A percentile compares a stretch with the other conserved stretches of the same genome.
phyloP scores from a whole-genome alignment of 345 rosid species.

The Eutrema yunnanense region DNA sequence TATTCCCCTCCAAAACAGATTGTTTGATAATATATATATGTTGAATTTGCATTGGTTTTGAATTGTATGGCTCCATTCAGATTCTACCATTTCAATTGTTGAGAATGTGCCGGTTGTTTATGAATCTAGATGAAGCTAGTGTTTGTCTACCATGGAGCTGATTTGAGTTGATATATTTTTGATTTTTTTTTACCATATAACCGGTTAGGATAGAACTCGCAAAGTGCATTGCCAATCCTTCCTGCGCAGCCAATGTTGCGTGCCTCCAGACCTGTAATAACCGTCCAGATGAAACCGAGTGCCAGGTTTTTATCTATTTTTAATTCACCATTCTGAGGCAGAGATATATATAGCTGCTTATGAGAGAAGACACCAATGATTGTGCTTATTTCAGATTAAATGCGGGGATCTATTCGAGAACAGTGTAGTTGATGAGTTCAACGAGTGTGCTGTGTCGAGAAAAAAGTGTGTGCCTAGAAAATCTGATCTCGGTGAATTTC shows the following conservation, averaged over 20 bases:
- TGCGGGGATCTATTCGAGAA: conserved; percentile 94
- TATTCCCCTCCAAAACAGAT: not conserved
- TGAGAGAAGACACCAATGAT: not conserved
- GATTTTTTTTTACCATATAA: conserved; percentile 3
- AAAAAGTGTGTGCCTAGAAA: conserved; percentile 89
- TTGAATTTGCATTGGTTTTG: not conserved
- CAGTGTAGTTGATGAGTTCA: conserved; percentile 83
- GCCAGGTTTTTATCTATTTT: conserved; percentile 57
- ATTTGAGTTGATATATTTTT: not conserved
- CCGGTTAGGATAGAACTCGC: conserved; percentile 79
- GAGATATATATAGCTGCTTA: not conserved
- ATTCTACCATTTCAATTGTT: not conserved
- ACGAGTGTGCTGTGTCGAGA: conserved; percentile 85
- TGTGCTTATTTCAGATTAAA: conserved; percentile 53
- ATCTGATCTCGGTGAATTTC: conserved; percentile 84
- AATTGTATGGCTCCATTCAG: not conserved
- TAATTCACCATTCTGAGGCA: not conserved
- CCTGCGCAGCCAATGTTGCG: conserved; percentile 90
- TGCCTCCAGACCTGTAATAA: conserved; percentile 96
- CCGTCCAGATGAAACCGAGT: conserved; percentile 91
- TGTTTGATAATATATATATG: not conserved
- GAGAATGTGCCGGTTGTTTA: not conserved
- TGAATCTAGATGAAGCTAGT: not conserved
- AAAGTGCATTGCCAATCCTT: conserved; percentile 80
- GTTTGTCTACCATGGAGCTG: not conserved